These are phyloP conservation scores for Aspergillus pseudoterreus DNA, from an alignment of 2,329 filamentous ascomycete genomes.

Conservation along the genomic window DNA sequence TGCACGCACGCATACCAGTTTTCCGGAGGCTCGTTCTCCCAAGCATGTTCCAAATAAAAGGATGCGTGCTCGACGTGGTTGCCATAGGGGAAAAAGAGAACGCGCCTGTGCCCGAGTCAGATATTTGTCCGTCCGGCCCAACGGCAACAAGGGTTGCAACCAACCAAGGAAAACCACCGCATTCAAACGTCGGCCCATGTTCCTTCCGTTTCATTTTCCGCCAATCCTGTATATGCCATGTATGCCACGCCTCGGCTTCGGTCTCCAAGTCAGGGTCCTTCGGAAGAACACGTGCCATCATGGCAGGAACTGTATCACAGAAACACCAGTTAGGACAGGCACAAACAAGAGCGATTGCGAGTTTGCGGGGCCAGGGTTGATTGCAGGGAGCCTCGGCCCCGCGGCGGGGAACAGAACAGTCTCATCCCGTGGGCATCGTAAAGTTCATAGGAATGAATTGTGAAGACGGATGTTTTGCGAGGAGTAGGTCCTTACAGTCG, in stretches of 20 bases:
- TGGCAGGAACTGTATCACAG: slow-evolving; percentile 64
- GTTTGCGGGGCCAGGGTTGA: not conserved
- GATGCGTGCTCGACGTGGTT: slow-evolving; percentile 93
- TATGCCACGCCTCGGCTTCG: slow-evolving; percentile 69
- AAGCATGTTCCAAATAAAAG: slow-evolving; percentile 94
- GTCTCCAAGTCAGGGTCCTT: slow-evolving; percentile 76
- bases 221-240: slow-evolving; percentile 89
- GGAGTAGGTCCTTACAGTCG: slow-evolving; percentile 46
- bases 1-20: slow-evolving; percentile 97
- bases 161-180: slow-evolving; percentile 82
- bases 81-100: slow-evolving; percentile 91
- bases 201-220: slow-evolving; percentile 70
- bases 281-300: slow-evolving; percentile 75
- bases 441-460: too few species aligned
- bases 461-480: not conserved
- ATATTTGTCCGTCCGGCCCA: not conserved
- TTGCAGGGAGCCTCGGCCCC: slow-evolving; percentile 4
- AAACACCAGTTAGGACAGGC: slow-evolving; percentile 12
- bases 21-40: slow-evolving; percentile 71
- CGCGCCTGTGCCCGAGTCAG: slow-evolving; percentile 61
- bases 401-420: slow-evolving; percentile 4
- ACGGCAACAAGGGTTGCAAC: slow-evolving; percentile 22
- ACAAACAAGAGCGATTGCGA: slow-evolving; percentile 1
- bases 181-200: slow-evolving; percentile 83
- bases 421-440: too few species aligned